These are phyloP conservation scores for Wickerhamomyces canadensis DNA, from an alignment of 805 yeast species.

Conservation along the genomic window DNA sequence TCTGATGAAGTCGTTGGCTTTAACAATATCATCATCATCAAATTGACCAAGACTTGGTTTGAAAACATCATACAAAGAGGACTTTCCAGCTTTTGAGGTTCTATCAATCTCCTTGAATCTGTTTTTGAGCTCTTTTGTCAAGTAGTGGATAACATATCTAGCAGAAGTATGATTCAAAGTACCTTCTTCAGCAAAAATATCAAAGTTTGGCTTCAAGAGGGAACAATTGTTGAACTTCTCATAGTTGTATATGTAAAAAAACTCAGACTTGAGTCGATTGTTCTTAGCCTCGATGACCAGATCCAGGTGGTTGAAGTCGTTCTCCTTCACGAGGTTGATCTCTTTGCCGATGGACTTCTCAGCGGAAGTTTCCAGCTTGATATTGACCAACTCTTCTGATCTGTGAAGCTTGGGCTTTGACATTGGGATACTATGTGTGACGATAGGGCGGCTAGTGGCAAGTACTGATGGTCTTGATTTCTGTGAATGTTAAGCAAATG, in stretches of 20 bases:
- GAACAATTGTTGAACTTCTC: slow-evolving; percentile 25
- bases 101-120: slow-evolving; percentile 15
- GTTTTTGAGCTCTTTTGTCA: slow-evolving; percentile 27
- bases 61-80: slow-evolving; percentile 26
- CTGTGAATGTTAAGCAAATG: no score
- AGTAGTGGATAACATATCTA: slow-evolving; percentile 29
- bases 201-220: slow-evolving; percentile 19
- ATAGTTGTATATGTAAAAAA: slow-evolving; percentile 29
- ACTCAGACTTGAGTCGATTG: slow-evolving; percentile 24
- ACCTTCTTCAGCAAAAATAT: slow-evolving; percentile 14
- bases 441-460: neutral
- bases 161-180: slow-evolving; percentile 28
- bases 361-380: slow-evolving; percentile 20
- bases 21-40: slow-evolving; percentile 24
- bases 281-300: slow-evolving; percentile 24
- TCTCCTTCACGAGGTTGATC: slow-evolving; percentile 19
- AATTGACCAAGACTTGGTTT: slow-evolving; percentile 31
- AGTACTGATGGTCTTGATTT: no score
- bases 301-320: slow-evolving; percentile 23
- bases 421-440: neutral
- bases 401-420: slow-evolving; percentile 1
- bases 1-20: slow-evolving; percentile 24
- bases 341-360: slow-evolving; percentile 22
- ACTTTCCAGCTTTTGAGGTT: slow-evolving; percentile 12
- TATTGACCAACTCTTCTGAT: slow-evolving; percentile 2